These are phyloP conservation scores for Myxozyma nipponensis DNA, from an alignment of 805 yeast genomes.

Conservation along the genomic window DNA sequence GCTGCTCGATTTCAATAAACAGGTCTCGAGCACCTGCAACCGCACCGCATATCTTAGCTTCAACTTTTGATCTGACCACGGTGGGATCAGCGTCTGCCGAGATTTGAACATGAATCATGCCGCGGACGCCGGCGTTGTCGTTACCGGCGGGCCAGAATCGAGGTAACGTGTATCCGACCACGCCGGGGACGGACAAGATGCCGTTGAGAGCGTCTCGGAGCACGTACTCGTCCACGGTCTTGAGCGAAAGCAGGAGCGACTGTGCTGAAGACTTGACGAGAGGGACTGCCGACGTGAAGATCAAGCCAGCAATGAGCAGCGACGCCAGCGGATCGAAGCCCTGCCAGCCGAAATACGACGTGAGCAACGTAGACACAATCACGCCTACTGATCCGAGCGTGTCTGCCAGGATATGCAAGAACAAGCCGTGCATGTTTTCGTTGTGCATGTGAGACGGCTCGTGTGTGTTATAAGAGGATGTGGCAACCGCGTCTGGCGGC, in stretches of 20 bases:
- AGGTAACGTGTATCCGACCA: constrained; percentile 80
- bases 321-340: constrained; percentile 94
- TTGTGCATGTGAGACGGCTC: constrained; percentile 33
- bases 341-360: constrained; percentile 64
- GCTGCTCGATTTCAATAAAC: constrained; percentile 25
- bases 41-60: constrained; percentile 43
- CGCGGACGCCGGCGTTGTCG: constrained; percentile 45
- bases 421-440: constrained; percentile 89
- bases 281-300: constrained; percentile 79
- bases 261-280: constrained; percentile 75
- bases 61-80: constrained; percentile 57
- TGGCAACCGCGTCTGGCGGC: not conserved
- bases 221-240: constrained; percentile 54
- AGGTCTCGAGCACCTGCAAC: constrained; percentile 18
- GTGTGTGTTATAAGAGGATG: not conserved
- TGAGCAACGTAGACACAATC: constrained; percentile 78
- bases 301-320: constrained; percentile 73
- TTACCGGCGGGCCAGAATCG: constrained; percentile 76
- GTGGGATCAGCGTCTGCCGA: constrained; percentile 60
- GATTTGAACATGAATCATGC: constrained; percentile 79
- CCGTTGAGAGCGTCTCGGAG: constrained; percentile 66
- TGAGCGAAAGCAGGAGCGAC: constrained; percentile 62
- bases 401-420: constrained; percentile 90
- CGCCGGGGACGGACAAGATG: constrained; percentile 60
- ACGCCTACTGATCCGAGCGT: constrained; percentile 97